Evolutionary conservation across 345 rosid genomes (phyloP).

Genomic region (Capsella bursapastoris): DNA sequence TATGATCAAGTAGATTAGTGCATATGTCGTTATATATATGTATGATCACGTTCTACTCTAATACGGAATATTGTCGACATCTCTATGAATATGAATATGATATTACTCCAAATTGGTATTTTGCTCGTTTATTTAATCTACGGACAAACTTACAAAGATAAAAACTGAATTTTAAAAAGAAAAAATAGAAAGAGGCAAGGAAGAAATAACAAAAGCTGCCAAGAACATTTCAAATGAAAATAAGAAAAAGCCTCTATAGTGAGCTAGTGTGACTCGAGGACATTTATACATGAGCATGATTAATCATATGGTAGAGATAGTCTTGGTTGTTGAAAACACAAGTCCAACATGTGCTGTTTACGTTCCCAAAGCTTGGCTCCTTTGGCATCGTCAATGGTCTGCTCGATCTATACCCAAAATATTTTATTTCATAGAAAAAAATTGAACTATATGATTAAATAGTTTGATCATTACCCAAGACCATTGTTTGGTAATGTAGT

Average conservation of each 20-base stretch:
- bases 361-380: conserved; percentile 65
- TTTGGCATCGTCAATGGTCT: conserved; percentile 73
- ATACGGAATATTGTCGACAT: no score
- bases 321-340: conserved; percentile 51
- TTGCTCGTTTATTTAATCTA: no score
- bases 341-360: conserved; percentile 65
- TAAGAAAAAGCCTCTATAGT: conserved; percentile 29
- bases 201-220: conserved; percentile 1
- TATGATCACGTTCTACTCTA: no score
- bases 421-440: not conserved
- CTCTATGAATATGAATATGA: no score
- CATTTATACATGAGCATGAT: conserved; percentile 51
- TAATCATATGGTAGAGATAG: conserved; percentile 48
- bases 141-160: no score
- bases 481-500: not conserved
- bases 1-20: no score
- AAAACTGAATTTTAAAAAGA: not conserved
- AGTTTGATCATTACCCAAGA: no score
- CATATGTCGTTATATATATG: no score
- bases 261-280: conserved; percentile 5
- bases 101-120: no score
- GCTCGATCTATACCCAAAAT: conserved; percentile 61
- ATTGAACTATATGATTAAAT: not conserved
- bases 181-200: not conserved
- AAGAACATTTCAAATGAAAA: not conserved